Conservation (phyloP, 352 stramenopile genomes). For the Plasmopara halstedii region DNA sequence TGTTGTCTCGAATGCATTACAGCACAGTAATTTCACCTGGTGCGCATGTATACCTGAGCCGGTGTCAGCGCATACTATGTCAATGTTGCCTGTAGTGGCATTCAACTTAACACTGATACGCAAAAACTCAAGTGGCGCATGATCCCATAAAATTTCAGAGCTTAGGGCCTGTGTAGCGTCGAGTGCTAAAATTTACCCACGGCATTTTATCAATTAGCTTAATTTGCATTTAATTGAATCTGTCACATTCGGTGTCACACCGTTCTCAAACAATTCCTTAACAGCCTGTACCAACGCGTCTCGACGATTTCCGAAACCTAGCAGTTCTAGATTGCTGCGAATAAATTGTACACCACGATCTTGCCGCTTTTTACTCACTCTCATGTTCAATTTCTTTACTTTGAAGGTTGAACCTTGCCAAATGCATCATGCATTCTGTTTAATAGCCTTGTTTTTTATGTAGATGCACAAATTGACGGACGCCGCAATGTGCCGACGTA, state of each 20-base stretch:
- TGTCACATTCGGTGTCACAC: slow-evolving; percentile 10
- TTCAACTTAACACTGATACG: slow-evolving; percentile 35
- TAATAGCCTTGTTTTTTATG: slow-evolving; percentile 2
- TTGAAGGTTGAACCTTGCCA: slow-evolving; percentile 18
- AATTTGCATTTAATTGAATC: background rate
- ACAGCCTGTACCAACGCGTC: slow-evolving; percentile 66
- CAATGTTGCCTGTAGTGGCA: slow-evolving; percentile 23
- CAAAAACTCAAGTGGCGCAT: slow-evolving; percentile 28
- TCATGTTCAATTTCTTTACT: slow-evolving; percentile 10
- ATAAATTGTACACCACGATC: slow-evolving; percentile 49
- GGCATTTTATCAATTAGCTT: background rate
- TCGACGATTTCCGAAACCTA: slow-evolving; percentile 54
- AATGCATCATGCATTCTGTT: slow-evolving; percentile 8
- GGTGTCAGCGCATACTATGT: slow-evolving; percentile 73
- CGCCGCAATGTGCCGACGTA: too few species aligned
- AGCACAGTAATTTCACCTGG: slow-evolving; percentile 57
- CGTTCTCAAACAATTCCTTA: slow-evolving; percentile 82
- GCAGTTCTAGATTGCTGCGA: slow-evolving; percentile 53
- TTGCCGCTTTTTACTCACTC: slow-evolving; percentile 10
- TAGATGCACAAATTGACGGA: too few species aligned
- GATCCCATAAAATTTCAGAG: slow-evolving; percentile 14
- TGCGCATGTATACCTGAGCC: slow-evolving; percentile 61
- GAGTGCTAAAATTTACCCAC: slow-evolving; percentile 27
- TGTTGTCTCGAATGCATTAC: slow-evolving; percentile 63
- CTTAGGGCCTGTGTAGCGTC: slow-evolving; percentile 41